phyloP scores from a whole-genome alignment of 2,329 filamentous ascomycete species.

The Hymenoscyphus albidus region DNA sequence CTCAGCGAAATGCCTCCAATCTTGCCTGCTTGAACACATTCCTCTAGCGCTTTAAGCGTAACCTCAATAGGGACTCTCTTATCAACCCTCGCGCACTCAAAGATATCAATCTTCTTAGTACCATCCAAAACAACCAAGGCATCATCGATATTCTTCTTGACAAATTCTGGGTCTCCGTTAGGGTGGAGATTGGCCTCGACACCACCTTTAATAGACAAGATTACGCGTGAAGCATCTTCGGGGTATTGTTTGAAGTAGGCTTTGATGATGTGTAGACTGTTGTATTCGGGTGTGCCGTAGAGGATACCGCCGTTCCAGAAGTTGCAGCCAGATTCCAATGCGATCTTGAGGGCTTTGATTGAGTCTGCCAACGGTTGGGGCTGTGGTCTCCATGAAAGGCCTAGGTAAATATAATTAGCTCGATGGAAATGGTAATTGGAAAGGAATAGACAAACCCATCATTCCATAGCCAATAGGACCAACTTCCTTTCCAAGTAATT shows the following conservation, averaged over 20 bases:
- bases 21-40: conserved; percentile 41
- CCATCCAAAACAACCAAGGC: conserved; percentile 46
- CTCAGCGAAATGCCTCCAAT: conserved; percentile 43
- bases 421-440: background rate
- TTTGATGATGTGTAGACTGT: conserved; percentile 56
- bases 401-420: conserved; percentile 5
- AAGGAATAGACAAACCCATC: conserved; percentile 6
- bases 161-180: conserved; percentile 50
- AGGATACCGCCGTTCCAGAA: conserved; percentile 62
- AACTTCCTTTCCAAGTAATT: conserved; percentile 17
- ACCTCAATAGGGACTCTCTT: conserved; percentile 41
- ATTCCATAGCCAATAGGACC: conserved; percentile 20
- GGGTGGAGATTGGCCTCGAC: conserved; percentile 38
- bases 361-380: conserved; percentile 42
- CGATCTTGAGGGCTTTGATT: conserved; percentile 52
- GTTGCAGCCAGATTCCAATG: conserved; percentile 42
- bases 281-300: conserved; percentile 57
- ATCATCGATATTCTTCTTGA: conserved; percentile 56
- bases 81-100: conserved; percentile 48
- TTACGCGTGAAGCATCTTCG: conserved; percentile 57
- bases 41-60: conserved; percentile 33
- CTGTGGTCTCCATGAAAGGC: conserved; percentile 30
- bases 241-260: conserved; percentile 60
- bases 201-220: conserved; percentile 60
- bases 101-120: conserved; percentile 52